Conservation (phyloP, 2,329 filamentous ascomycete species). For the Torrubiellomyces zombiae region DNA sequence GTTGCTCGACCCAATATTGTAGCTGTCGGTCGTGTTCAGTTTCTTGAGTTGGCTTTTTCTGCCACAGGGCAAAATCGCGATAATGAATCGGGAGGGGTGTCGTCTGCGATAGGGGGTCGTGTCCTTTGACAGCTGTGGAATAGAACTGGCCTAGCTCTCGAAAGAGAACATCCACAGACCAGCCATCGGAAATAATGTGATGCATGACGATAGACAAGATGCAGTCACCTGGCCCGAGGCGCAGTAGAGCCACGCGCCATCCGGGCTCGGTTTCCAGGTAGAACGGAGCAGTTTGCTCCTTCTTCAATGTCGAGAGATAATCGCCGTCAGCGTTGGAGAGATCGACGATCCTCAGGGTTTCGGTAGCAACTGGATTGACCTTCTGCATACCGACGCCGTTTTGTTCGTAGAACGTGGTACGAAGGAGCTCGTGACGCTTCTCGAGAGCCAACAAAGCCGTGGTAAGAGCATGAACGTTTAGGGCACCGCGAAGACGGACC, state of each 20-base stretch:
- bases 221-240: neutral
- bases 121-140: conserved; percentile 3
- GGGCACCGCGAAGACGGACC: conserved; percentile 1
- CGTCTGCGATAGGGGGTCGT: conserved; percentile 3
- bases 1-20: conserved; percentile 9
- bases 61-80: conserved; percentile 11
- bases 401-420: conserved; percentile 2
- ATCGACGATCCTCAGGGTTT: neutral
- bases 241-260: neutral
- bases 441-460: conserved; percentile 2
- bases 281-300: conserved; percentile 1
- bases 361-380: neutral
- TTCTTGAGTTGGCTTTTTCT: conserved; percentile 6
- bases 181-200: conserved; percentile 11
- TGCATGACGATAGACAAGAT: conserved; percentile 6
- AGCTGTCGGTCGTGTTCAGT: conserved; percentile 9
- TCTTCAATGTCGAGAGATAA: neutral
- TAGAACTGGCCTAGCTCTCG: conserved; percentile 5
- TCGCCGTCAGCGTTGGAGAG: neutral
- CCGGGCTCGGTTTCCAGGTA: conserved; percentile 1
- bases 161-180: conserved; percentile 8
- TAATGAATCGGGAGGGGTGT: conserved; percentile 10
- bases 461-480: conserved; percentile 1
- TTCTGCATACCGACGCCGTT: conserved; percentile 1
- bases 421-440: conserved; percentile 3